Conservation (phyloP, 129 eudicot species). For the Helichrysum umbraculigerum region DNA sequence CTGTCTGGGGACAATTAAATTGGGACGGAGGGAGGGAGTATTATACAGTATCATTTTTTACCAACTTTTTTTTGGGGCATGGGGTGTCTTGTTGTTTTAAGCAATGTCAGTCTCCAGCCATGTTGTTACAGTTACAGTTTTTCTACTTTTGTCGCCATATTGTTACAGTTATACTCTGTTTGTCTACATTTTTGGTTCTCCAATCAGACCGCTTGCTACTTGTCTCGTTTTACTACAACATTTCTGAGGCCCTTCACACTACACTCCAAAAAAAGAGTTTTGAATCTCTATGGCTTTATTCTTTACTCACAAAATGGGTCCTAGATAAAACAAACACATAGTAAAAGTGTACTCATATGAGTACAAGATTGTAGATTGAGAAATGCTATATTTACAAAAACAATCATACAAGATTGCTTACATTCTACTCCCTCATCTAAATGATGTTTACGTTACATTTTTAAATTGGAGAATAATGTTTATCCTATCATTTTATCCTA, state of each 20-base stretch:
- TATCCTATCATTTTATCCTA: too few species aligned
- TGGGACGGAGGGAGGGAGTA: too few species aligned
- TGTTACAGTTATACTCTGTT: conserved; percentile 34
- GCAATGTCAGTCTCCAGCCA: conserved; percentile 22
- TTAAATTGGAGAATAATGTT: too few species aligned
- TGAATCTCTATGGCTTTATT: too few species aligned
- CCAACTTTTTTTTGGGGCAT: conserved; percentile 9
- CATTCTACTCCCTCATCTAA: background rate
- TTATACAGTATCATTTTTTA: too few species aligned
- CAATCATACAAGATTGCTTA: too few species aligned
- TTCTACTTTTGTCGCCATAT: background rate
- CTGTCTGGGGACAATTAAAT: too few species aligned
- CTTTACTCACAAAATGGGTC: background rate
- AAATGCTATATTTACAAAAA: too few species aligned
- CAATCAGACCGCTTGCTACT: conserved; percentile 21
- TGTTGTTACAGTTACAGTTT: conserved; percentile 25
- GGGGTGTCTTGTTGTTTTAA: conserved; percentile 15
- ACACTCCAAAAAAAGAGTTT: conserved; percentile 22
- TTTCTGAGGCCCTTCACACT: conserved; percentile 19
- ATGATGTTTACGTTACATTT: background rate
- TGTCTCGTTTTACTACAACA: conserved; percentile 31
- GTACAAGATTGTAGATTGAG: too few species aligned
- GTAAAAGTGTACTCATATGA: too few species aligned
- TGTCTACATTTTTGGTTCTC: conserved; percentile 15
- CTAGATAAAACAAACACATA: too few species aligned